Percentiles rank a stretch among this genome's conserved stretches.
Evolutionary conservation across 768 basidiomycete genomes (phyloP).

Genomic region (Podaxis mareebaensis): DNA sequence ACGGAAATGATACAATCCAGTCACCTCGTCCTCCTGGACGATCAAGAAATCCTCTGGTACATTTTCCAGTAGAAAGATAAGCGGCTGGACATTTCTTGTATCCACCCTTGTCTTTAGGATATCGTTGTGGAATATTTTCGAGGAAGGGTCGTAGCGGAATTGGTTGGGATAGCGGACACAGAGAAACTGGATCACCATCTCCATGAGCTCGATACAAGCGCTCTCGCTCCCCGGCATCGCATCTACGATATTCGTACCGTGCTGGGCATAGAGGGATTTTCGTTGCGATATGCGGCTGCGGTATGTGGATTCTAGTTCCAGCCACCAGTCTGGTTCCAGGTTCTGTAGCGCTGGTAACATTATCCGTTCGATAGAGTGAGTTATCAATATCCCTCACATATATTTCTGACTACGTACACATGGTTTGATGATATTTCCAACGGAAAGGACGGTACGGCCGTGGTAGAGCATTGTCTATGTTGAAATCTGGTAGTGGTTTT

Average conservation of each 20-base stretch:
- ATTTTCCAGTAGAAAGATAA: slow-evolving; percentile 47
- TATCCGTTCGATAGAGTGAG: not conserved
- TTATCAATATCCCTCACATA: not conserved
- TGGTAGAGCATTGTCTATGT: slow-evolving; percentile 42
- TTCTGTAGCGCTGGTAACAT: slow-evolving; percentile 39
- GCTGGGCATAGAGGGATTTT: slow-evolving; percentile 35
- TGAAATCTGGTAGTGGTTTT: slow-evolving; percentile 39
- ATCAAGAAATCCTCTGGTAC: slow-evolving; percentile 55
- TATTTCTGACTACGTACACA: slow-evolving; percentile 38
- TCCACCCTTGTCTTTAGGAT: slow-evolving; percentile 38
- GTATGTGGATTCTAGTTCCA: slow-evolving; percentile 58
- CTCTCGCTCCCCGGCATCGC: slow-evolving; percentile 48
- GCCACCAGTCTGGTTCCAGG: slow-evolving; percentile 55
- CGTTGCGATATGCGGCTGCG: slow-evolving; percentile 42
- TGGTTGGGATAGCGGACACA: slow-evolving; percentile 57
- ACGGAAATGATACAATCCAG: slow-evolving; percentile 44
- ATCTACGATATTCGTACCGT: slow-evolving; percentile 44
- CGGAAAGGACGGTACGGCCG: slow-evolving; percentile 58
- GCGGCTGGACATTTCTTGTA: slow-evolving; percentile 31
- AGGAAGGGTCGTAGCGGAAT: slow-evolving; percentile 38
- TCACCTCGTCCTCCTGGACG: slow-evolving; percentile 39
- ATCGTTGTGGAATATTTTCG: slow-evolving; percentile 40
- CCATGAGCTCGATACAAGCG: slow-evolving; percentile 53
- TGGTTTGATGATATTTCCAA: slow-evolving; percentile 58
- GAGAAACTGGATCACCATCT: slow-evolving; percentile 57